These are phyloP conservation scores for Teunomyces atbi DNA, from an alignment of 805 yeast species.

Conservation along the genomic window DNA sequence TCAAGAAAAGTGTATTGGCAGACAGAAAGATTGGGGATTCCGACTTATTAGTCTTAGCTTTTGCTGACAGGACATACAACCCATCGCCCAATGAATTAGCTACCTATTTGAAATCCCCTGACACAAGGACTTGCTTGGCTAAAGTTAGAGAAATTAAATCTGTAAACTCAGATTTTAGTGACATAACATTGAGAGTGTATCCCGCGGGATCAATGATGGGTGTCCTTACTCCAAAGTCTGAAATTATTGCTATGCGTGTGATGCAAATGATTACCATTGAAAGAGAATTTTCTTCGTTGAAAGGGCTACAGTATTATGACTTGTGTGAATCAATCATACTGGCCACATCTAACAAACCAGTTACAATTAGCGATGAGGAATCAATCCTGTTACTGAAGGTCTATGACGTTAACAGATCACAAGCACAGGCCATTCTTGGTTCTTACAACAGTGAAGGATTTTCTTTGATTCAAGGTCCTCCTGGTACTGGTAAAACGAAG, in stretches of 20 bases:
- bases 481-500: slow-evolving; percentile 95
- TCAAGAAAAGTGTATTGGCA: slow-evolving; percentile 49
- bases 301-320: slow-evolving; percentile 81
- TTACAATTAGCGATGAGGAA: slow-evolving; percentile 28
- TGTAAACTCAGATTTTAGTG: slow-evolving; percentile 63
- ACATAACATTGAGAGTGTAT: slow-evolving; percentile 68
- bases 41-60: slow-evolving; percentile 65
- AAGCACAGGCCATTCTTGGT: slow-evolving; percentile 84
- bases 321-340: slow-evolving; percentile 61
- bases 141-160: slow-evolving; percentile 72
- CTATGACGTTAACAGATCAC: slow-evolving; percentile 78
- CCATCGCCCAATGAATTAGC: slow-evolving; percentile 18
- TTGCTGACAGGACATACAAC: slow-evolving; percentile 22
- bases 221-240: slow-evolving; percentile 60
- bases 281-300: slow-evolving; percentile 83
- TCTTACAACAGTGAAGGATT: slow-evolving; percentile 71
- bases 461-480: slow-evolving; percentile 95
- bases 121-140: slow-evolving; percentile 65
- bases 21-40: slow-evolving; percentile 66
- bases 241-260: slow-evolving; percentile 66
- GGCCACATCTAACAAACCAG: slow-evolving; percentile 58
- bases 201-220: slow-evolving; percentile 53
- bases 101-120: slow-evolving; percentile 27
- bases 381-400: slow-evolving; percentile 45
- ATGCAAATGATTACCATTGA: slow-evolving; percentile 90